Percentiles rank a stretch among this genome's conserved stretches.
These are phyloP conservation scores for Suillus variegatus DNA, from an alignment of 768 basidiomycete genomes.

Conservation along the genomic window DNA sequence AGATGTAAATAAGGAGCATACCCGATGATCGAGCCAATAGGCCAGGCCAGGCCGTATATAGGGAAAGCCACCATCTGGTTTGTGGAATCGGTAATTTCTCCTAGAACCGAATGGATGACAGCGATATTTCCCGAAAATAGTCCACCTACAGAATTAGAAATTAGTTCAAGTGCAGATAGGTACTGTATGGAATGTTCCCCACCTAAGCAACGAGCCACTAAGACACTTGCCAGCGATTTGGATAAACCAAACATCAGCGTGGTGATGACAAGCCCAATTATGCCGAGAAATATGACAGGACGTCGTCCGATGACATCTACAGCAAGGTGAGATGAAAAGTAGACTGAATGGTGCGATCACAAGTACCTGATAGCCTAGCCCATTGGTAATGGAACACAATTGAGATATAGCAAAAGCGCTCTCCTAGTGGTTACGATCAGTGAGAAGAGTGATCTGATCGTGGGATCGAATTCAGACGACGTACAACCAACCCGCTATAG, in stretches of 20 bases:
- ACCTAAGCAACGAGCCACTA: slow-evolving; percentile 57
- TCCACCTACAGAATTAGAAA: slow-evolving; percentile 44
- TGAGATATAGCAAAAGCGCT: slow-evolving; percentile 65
- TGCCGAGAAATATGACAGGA: slow-evolving; percentile 60
- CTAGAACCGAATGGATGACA: slow-evolving; percentile 63
- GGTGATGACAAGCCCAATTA: slow-evolving; percentile 49
- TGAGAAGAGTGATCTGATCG: slow-evolving; percentile 1
- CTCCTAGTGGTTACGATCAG: slow-evolving; percentile 42
- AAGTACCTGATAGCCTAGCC: slow-evolving; percentile 57
- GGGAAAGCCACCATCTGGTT: slow-evolving; percentile 64
- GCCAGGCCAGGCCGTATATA: slow-evolving; percentile 63
- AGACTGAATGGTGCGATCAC: background rate
- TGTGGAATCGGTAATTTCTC: slow-evolving; percentile 64
- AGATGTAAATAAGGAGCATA: slow-evolving; percentile 27
- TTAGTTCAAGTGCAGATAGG: background rate
- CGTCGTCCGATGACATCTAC: slow-evolving; percentile 62
- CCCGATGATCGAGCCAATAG: slow-evolving; percentile 61
- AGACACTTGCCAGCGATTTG: slow-evolving; percentile 45
- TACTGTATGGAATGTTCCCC: slow-evolving; percentile 15
- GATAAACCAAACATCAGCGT: slow-evolving; percentile 64
- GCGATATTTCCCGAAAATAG: slow-evolving; percentile 65
- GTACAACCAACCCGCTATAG: slow-evolving; percentile 67
- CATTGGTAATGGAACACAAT: slow-evolving; percentile 63
- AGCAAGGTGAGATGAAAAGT: slow-evolving; percentile 5
- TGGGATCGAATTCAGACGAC: slow-evolving; percentile 20